Evolutionary conservation across 2,329 filamentous ascomycete genomes (phyloP).

Genomic region (Ophiostoma pallidulum): DNA sequence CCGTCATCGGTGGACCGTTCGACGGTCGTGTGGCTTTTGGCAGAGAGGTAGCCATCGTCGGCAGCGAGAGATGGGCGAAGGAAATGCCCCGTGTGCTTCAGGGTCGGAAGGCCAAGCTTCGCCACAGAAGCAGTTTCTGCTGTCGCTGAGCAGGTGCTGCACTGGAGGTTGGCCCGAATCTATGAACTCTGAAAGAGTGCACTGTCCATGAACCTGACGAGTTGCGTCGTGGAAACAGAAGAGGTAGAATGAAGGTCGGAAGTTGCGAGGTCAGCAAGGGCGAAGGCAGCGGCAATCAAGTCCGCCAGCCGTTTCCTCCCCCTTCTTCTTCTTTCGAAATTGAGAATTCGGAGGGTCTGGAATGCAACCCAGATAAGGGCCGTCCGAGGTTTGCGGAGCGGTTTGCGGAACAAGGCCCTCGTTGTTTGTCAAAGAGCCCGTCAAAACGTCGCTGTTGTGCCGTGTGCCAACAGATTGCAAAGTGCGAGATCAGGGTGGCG

Average conservation of each 20-base stretch:
- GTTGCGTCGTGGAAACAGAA: not conserved
- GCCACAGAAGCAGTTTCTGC: not conserved
- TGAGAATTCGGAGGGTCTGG: too few species aligned
- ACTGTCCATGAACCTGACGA: conserved; percentile 13
- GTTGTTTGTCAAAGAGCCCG: conserved; percentile 12
- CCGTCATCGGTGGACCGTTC: conserved; percentile 59
- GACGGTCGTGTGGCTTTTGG: conserved; percentile 59
- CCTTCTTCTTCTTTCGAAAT: too few species aligned
- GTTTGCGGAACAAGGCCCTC: conserved; percentile 5
- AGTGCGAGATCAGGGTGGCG: not conserved
- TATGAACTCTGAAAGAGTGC: conserved; percentile 7
- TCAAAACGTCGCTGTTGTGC: conserved; percentile 25
- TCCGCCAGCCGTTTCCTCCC: too few species aligned
- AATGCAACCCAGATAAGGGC: not conserved
- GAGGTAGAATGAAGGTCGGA: not conserved
- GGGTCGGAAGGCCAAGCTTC: too few species aligned
- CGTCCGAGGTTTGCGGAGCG: not conserved
- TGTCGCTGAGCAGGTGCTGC: not conserved
- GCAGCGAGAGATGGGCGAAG: conserved; percentile 2
- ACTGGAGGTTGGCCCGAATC: not conserved
- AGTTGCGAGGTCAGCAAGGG: conserved; percentile 2
- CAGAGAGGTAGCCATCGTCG: conserved; percentile 48
- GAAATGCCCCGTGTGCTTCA: too few species aligned
- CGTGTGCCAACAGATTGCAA: conserved; percentile 4
- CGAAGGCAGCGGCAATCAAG: too few species aligned